Conservation (phyloP, 805 yeast genomes). For the Wickerhamomyces tratensis region DNA sequence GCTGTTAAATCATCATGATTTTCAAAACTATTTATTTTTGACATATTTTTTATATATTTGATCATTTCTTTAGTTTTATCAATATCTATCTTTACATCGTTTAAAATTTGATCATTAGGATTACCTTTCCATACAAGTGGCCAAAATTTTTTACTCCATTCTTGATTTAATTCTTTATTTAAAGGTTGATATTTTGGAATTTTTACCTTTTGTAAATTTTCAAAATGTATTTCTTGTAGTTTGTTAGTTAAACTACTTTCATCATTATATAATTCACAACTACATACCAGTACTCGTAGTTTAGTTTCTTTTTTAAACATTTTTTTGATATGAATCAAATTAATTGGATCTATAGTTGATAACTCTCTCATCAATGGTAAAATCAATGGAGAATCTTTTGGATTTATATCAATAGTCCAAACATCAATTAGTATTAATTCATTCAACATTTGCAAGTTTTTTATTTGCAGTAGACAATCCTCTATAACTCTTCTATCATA, state of each 20-base stretch:
- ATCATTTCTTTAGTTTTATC: slow-evolving; percentile 27
- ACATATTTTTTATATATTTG: slow-evolving; percentile 16
- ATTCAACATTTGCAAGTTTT: slow-evolving; percentile 14
- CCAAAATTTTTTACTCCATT: slow-evolving; percentile 72
- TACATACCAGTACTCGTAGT: slow-evolving; percentile 38
- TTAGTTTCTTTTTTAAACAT: slow-evolving; percentile 28
- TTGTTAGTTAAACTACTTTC: slow-evolving; percentile 15
- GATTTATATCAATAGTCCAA: slow-evolving; percentile 39
- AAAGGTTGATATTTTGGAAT: slow-evolving; percentile 62
- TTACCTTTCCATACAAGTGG: slow-evolving; percentile 93
- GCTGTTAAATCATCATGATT: slow-evolving; percentile 24
- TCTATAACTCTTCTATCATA: slow-evolving; percentile 34
- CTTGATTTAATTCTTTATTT: slow-evolving; percentile 51
- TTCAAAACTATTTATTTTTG: slow-evolving; percentile 16
- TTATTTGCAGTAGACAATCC: slow-evolving; percentile 35
- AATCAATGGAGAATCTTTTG: slow-evolving; percentile 21
- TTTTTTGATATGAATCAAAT: slow-evolving; percentile 41
- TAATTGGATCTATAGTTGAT: slow-evolving; percentile 16
- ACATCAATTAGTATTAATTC: slow-evolving; percentile 23
- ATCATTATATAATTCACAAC: slow-evolving; percentile 24
- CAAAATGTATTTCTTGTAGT: slow-evolving; percentile 12
- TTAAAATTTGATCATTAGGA: slow-evolving; percentile 62
- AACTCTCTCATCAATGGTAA: slow-evolving; percentile 16
- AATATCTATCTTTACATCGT: slow-evolving; percentile 43
- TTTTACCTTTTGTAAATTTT: slow-evolving; percentile 12